Evolutionary conservation across 1,284 basidiomycete species (phyloP).

Genomic region (Microbotryum saponariae): DNA sequence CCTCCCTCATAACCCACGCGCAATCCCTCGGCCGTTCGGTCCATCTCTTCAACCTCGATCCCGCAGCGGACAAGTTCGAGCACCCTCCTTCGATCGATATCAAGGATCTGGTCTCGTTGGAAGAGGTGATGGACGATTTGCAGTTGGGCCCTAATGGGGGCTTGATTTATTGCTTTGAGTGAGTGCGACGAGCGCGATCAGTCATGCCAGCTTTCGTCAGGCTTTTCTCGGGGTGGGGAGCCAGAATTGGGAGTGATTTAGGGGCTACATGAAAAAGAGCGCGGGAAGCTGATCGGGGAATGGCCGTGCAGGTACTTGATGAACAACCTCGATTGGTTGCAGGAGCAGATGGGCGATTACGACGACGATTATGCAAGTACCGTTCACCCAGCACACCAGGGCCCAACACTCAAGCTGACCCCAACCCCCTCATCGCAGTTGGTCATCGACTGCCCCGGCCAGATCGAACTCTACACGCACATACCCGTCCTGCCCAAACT

Average conservation of each 20-base stretch:
- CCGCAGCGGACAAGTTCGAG: conserved; percentile 90
- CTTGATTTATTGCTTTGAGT: conserved; percentile 98
- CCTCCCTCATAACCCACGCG: conserved; percentile 83
- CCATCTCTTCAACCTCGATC: conserved; percentile 96
- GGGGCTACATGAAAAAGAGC: background rate
- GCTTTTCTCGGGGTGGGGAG: too few species aligned
- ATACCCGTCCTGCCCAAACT: conserved; percentile 90
- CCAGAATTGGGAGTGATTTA: too few species aligned
- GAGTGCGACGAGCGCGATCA: conserved; percentile 45
- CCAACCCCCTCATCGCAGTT: conserved; percentile 43
- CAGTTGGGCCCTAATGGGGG: conserved; percentile 96
- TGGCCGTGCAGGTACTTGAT: conserved; percentile 66
- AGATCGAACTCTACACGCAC: conserved; percentile 98
- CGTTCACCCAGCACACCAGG: background rate
- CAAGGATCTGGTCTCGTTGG: conserved; percentile 80
- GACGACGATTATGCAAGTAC: conserved; percentile 76
- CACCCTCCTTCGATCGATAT: conserved; percentile 89
- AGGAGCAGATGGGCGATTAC: conserved; percentile 87
- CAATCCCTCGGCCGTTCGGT: conserved; percentile 71
- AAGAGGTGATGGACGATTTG: conserved; percentile 95
- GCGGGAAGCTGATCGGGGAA: background rate
- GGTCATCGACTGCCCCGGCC: conserved; percentile 95
- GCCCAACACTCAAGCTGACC: too few species aligned
- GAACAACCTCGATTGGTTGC: conserved; percentile 98
- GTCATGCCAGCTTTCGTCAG: too few species aligned